Base-by-base conservation (phyloP, 2,329 filamentous ascomycete genomes). In the Magnaporthiopsis poae region DNA sequence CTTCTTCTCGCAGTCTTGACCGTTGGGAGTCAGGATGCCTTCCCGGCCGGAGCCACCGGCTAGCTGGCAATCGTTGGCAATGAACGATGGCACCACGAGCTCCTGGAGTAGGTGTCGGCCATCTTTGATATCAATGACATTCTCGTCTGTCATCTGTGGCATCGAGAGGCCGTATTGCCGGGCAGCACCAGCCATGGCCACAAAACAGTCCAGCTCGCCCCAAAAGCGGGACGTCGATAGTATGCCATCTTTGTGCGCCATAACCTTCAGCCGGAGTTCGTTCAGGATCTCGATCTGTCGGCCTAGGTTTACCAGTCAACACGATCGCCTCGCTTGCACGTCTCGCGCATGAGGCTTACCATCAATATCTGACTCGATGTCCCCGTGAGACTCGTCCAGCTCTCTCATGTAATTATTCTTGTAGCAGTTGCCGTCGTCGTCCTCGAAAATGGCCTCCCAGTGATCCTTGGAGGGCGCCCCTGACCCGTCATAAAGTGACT, bases 41-140 rank as follows among this genome's bases (percentile, higher is more conserved):
- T 65, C 9, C 4, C 36, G 13, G 29, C 79, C 80, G n/a, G 68
- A 67, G 1, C 90, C 90, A 29, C 90, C 90, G 15, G 80, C 74
- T 7, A 96, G 73, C n/a, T 79, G 77, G 29, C 91, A 92, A 74
- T 92, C 84, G 69, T 99, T 99, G 0, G 92, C 82, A 8, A 99
- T 88, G 73, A 92, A 98, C 0, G 87, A 86, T 0, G 90, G 81
- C 0, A 96, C 89, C 0, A 89, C 88, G 15, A 93, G 82, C 73
- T 98, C 93, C 75, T 97, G 93, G 1, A 99, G 80, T 7, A 92
- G 86, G 76, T 98, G 94, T 0, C 92, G 86, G 3, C 95, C 95
- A n/a, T 83, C 86, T 71, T 84, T 80, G 66, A 99, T 93, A 5
- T 84, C 78, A 68, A 98, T 82, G 9, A 90, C 74, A 71, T 93